Evolutionary conservation across 2,329 filamentous ascomycete genomes (phyloP).

Genomic region (Fusarium sp.): DNA sequence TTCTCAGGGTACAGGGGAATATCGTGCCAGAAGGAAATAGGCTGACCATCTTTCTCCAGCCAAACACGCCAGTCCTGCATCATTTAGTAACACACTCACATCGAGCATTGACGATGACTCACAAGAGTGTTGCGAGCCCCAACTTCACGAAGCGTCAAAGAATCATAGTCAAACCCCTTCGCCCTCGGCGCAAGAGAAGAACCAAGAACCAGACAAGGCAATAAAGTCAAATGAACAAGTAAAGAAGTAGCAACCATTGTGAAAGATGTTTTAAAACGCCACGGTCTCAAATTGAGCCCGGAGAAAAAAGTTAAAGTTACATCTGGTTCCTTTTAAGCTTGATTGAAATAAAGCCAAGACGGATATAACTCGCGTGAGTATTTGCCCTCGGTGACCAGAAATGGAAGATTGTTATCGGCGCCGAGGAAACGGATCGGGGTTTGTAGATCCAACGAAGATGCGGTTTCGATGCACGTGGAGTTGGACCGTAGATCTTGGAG

Average conservation of each 20-base stretch:
- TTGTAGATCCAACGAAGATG: slow-evolving; percentile 33
- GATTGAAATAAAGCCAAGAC: slow-evolving; percentile 5
- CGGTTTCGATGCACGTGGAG: slow-evolving; percentile 34
- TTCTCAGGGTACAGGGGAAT: slow-evolving; percentile 54
- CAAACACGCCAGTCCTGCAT: slow-evolving; percentile 55
- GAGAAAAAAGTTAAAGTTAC: slow-evolving; percentile 1
- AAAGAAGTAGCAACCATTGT: slow-evolving; percentile 34
- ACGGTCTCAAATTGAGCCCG: background rate
- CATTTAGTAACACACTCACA: background rate
- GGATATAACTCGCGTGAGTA: slow-evolving; percentile 28
- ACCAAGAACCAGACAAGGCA: slow-evolving; percentile 31
- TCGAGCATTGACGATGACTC: background rate
- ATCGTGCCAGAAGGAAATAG: slow-evolving; percentile 58
- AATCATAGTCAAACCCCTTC: slow-evolving; percentile 44
- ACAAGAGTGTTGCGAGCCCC: slow-evolving; percentile 55
- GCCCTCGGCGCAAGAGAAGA: slow-evolving; percentile 23
- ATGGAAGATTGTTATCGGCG: slow-evolving; percentile 6
- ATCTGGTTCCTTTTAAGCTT: slow-evolving; percentile 34
- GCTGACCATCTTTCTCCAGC: slow-evolving; percentile 54
- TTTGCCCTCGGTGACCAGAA: slow-evolving; percentile 40
- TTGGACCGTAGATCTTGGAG: slow-evolving; percentile 17
- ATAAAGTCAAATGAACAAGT: slow-evolving; percentile 34
- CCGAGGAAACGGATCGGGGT: slow-evolving; percentile 19
- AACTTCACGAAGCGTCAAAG: slow-evolving; percentile 51
- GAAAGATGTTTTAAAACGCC: background rate